Conservation (phyloP, 805 yeast genomes). For the Priceomyces castillae region DNA sequence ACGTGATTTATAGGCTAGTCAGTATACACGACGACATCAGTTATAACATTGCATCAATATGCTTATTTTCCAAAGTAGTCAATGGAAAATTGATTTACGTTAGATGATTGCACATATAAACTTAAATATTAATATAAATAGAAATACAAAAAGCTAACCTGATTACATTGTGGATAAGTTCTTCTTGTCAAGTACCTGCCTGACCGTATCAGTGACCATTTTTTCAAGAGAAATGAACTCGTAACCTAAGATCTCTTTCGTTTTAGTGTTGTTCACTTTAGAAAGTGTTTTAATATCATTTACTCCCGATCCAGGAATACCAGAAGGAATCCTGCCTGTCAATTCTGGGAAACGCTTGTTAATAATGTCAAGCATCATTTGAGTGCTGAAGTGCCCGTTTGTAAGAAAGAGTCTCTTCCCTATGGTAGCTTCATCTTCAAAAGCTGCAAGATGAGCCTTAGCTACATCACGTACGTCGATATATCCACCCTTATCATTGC, state of each 20-base stretch:
- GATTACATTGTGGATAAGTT: no score
- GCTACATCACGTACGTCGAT: conserved; percentile 26
- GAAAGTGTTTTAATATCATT: conserved; percentile 28
- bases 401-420: conserved; percentile 29
- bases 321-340: conserved; percentile 26
- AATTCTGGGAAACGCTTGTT: conserved; percentile 25
- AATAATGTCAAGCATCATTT: conserved; percentile 21
- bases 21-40: no score
- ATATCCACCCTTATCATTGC: conserved; percentile 11
- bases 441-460: conserved; percentile 18
- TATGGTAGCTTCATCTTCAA: conserved; percentile 13
- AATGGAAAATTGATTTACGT: no score
- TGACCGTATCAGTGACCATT: conserved; percentile 41
- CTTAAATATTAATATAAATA: no score
- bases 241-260: conserved; percentile 36
- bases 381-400: conserved; percentile 18
- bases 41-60: no score
- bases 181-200: conserved; percentile 26
- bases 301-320: conserved; percentile 31
- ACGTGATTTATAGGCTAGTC: no score
- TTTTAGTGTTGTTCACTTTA: conserved; percentile 29
- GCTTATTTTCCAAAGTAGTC: no score
- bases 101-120: no score
- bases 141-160: no score
- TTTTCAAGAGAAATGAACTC: conserved; percentile 37